Evolutionary conservation across 345 rosid genomes (phyloP).

Genomic region (Draba incana): DNA sequence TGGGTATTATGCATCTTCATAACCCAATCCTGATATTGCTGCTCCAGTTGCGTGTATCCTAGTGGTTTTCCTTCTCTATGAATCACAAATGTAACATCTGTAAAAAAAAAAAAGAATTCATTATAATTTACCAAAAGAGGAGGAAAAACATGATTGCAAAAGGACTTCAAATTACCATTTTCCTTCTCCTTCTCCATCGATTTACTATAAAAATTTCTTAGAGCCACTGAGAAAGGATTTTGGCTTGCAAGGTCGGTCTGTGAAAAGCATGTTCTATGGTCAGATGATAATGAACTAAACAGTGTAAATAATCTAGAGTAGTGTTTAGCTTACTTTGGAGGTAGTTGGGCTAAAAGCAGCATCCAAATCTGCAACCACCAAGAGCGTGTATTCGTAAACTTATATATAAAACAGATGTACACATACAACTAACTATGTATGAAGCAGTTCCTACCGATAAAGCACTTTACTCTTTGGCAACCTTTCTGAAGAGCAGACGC

Average conservation of each 20-base stretch:
- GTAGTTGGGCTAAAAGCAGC: conserved; percentile 77
- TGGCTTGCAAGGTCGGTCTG: conserved; percentile 75
- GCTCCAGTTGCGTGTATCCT: conserved; percentile 51
- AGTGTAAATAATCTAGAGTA: neutral
- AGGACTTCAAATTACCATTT: conserved; percentile 34
- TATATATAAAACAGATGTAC: neutral
- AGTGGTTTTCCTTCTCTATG: conserved; percentile 45
- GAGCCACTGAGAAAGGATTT: conserved; percentile 56
- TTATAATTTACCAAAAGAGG: conserved; percentile 23
- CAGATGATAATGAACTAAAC: conserved; percentile 15
- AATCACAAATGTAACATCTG: conserved; percentile 52
- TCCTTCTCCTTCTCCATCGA: conserved; percentile 46
- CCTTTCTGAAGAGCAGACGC: conserved; percentile 60
- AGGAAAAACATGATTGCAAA: conserved; percentile 5
- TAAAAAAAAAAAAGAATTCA: conserved; percentile 20
- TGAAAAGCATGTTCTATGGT: conserved; percentile 24
- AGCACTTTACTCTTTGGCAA: conserved; percentile 70
- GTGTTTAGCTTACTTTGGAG: conserved; percentile 54
- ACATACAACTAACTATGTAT: conserved; percentile 10
- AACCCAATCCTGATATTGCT: conserved; percentile 68
- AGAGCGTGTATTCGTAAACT: neutral
- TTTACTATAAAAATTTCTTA: conserved; percentile 56
- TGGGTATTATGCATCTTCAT: conserved; percentile 61
- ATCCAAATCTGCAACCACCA: conserved; percentile 64
- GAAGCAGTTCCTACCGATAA: conserved; percentile 52